Conservation (phyloP, 345 rosid species). For the Eucalyptus paniculata region DNA sequence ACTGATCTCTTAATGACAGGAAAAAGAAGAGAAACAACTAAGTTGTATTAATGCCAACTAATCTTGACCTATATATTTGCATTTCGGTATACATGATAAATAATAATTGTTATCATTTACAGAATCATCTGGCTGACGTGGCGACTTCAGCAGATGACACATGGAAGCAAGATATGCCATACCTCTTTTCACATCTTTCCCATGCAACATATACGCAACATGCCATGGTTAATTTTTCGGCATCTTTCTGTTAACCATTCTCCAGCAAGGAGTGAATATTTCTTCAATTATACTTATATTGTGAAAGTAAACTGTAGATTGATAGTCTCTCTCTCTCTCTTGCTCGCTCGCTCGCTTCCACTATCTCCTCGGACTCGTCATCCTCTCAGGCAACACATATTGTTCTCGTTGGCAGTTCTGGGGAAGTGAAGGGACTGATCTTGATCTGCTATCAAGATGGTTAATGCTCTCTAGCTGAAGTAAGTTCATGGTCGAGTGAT, state of each 20-base stretch:
- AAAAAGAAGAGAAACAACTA: not conserved
- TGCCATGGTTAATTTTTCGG: conserved; percentile 1
- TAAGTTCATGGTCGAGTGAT: not conserved
- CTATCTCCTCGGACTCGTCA: not conserved
- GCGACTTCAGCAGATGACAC: not conserved
- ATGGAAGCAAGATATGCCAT: conserved; percentile 8
- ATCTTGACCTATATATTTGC: not conserved
- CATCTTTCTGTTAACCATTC: not conserved
- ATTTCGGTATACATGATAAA: not conserved
- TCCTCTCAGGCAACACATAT: not conserved
- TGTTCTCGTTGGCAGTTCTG: not conserved
- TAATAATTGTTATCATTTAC: not conserved
- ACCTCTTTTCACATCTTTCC: conserved; percentile 11
- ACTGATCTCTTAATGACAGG: not conserved
- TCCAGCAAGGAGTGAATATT: not conserved
- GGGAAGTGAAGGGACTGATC: not conserved
- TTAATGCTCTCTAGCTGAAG: not conserved
- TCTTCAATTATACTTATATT: not conserved
- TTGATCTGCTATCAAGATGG: not conserved
- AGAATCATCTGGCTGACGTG: not conserved
- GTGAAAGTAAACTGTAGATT: not conserved
- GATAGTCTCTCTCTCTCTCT: not conserved
- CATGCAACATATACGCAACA: not conserved
- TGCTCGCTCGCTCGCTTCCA: not conserved
- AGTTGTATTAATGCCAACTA: not conserved